phyloP scores from a whole-genome alignment of 2,329 filamentous ascomycete genomes.

The Fusarium begoniae region DNA sequence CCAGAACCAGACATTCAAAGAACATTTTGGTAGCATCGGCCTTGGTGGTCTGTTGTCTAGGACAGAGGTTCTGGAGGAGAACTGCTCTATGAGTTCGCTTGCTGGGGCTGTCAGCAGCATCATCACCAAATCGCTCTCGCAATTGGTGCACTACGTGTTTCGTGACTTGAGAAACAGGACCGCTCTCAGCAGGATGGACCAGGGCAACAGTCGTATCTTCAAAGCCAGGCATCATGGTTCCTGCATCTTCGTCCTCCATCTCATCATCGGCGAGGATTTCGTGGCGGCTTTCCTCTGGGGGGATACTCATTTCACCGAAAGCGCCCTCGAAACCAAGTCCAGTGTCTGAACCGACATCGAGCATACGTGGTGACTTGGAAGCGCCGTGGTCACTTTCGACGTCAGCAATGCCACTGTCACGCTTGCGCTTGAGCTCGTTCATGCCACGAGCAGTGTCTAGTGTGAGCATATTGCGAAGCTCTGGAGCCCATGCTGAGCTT shows the following conservation, averaged over 20 bases:
- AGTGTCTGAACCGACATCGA: slow-evolving; percentile 75
- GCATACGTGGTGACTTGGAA: slow-evolving; percentile 71
- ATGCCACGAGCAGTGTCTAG: slow-evolving; percentile 80
- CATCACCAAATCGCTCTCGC: slow-evolving; percentile 83
- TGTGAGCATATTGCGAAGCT: slow-evolving; percentile 91
- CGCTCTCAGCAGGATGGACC: slow-evolving; percentile 83
- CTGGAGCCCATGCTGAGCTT: slow-evolving; percentile 85
- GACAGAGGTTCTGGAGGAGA: slow-evolving; percentile 90
- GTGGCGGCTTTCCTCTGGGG: slow-evolving; percentile 68
- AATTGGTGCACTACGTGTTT: slow-evolving; percentile 96
- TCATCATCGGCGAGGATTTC: slow-evolving; percentile 70
- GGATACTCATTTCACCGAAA: slow-evolving; percentile 63
- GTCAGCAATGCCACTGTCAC: slow-evolving; percentile 86
- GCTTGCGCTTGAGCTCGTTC: slow-evolving; percentile 90
- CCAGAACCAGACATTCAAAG: slow-evolving; percentile 94
- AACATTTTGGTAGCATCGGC: slow-evolving; percentile 99
- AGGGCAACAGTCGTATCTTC: slow-evolving; percentile 81
- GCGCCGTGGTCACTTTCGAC: slow-evolving; percentile 73
- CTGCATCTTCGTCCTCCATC: slow-evolving; percentile 51
- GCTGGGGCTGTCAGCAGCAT: slow-evolving; percentile 73
- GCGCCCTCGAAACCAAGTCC: slow-evolving; percentile 57
- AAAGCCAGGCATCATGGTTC: slow-evolving; percentile 67
- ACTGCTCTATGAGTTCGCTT: slow-evolving; percentile 81
- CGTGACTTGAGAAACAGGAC: slow-evolving; percentile 88
- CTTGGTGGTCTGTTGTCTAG: slow-evolving; percentile 81